Evolutionary conservation across 2,329 filamentous ascomycete genomes (phyloP), one percentile per base, ranked within the genome.

Genomic region (Cordyceps cicadae): DNA sequence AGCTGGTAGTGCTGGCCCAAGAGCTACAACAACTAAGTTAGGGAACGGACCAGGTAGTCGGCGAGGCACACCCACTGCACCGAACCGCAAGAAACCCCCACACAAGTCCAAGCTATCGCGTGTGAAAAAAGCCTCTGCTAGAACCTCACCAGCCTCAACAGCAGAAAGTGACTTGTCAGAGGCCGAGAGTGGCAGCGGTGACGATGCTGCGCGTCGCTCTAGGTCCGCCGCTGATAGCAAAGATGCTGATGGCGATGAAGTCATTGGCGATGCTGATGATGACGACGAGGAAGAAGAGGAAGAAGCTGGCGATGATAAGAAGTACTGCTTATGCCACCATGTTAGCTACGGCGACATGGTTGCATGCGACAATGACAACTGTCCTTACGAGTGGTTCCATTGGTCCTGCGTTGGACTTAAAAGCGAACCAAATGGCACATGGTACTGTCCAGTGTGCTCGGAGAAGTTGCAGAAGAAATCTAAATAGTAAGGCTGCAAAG

Each of bases 331-430:
- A 34, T 94, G 90, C 72, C 87, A 92, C 71, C 88, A 88, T 67
- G 87, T 92, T 65, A 91, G 88, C 72, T 92, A 89, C 69, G 90
- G 90, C 63, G 88, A 93, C 69, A 94, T 94, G 90, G 89, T 94
- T 64, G 90, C 89, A 34, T 94, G 90, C 76, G 90, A 94, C 76
- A 93, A 93, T 72, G 85, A 88, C 62, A 81, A 87, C 65, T 94
- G 90, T 73, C 85, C 86, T 52, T 89, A 84, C 69, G 89, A 94
- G 75, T 94, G 90, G 90, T 94, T 94, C 72, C 90, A 94, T 75
- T 94, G 89, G 88, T 85, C 79, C 49, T 88, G 86, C 67, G 86
- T 88, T 54, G 84, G 85, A 21, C 77, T 88, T 37, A 87, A 86
- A 72, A 86, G 81, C 67, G 85, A 87, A 70, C 86, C 86, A 8